Base-by-base conservation (phyloP, 495 filamentous ascomycete species). In the Cercophora samala region DNA sequence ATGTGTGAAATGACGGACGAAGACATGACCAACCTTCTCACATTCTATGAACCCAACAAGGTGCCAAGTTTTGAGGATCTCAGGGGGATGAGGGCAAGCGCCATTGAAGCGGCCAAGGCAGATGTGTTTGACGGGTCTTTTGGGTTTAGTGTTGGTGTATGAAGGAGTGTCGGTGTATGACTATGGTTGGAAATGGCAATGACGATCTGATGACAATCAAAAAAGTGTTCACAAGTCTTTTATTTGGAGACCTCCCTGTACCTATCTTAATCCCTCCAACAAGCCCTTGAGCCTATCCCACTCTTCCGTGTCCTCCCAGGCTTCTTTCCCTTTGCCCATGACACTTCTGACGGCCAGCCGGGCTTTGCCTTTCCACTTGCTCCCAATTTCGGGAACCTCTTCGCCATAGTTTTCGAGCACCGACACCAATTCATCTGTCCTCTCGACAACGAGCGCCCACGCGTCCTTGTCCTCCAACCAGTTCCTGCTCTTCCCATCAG, bases 311-410 rank as follows among this genome's bases (percentile, higher is more conserved):
- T 83, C 91, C 78, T 96, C 93, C 92, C 93, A 97, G 5, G 76
- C 84, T 69, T 91, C 89, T 79, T 88, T 96, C 17, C 87, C 94
- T 74, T 89, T 91, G 0, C 93, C 90, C 79, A 93, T 79, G 6
- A 97, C 86, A 23, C 90, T 90, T 53, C 92, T 82, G 3, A 97
- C 83, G 6, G 92, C 93, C 74, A 87, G 92, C 74, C 92, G 82
- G 1, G 91, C 90, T 85, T 97, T 98, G 62, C 91, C 91, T 73
- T 86, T 90, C 95, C 95, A 98, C 74, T 81, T 84, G 59, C 77
- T 80, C 46, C 86, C 88, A 29, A 92, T 77, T 77, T 69, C 81
- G 11, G 79, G 80, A 70, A 75, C 77, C 59, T 68, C 74, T 60
- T 68, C 76, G 0, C 90, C 90, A 64, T 89, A 82, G 69, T 84